Evolutionary conservation across 108 stramenopile species (phyloP).

Genomic region (Pseudonitzschia multiseries): DNA sequence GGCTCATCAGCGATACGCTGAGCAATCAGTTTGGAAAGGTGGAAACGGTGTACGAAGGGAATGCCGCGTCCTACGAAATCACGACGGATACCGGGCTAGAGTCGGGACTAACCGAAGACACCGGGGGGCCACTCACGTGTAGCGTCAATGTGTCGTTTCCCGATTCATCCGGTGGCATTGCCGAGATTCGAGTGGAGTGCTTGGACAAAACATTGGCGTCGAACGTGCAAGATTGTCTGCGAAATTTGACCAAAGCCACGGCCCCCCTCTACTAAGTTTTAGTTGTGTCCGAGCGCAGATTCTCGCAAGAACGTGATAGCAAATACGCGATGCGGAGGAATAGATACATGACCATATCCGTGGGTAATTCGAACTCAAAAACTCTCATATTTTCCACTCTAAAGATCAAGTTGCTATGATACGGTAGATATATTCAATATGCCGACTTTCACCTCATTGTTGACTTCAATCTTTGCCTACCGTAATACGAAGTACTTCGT

Average conservation of each 20-base stretch:
- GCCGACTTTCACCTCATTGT: no score
- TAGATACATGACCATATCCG: no score
- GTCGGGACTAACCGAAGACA: slow-evolving; percentile 34
- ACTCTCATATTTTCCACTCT: no score
- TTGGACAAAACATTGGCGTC: slow-evolving; percentile 68
- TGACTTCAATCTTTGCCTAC: no score
- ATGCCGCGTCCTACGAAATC: slow-evolving; percentile 69
- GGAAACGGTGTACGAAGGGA: slow-evolving; percentile 80
- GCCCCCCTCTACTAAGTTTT: background rate
- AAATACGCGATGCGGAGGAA: slow-evolving; percentile 12
- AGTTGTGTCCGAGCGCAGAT: no score
- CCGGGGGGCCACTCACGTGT: slow-evolving; percentile 51
- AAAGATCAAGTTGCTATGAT: no score
- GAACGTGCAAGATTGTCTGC: slow-evolving; percentile 73
- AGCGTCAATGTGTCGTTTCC: slow-evolving; percentile 69
- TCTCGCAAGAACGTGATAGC: no score
- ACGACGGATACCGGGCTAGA: slow-evolving; percentile 59
- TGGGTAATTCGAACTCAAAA: no score
- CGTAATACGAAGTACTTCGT: no score
- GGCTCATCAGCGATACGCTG: slow-evolving; percentile 57
- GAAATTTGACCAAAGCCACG: slow-evolving; percentile 35
- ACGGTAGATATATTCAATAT: no score
- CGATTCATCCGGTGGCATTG: slow-evolving; percentile 35
- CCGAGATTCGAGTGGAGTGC: slow-evolving; percentile 79
- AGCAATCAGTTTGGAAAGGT: slow-evolving; percentile 75